Percentiles rank a stretch among this genome's conserved stretches.
These are phyloP conservation scores for Xylariales sp. DNA, from an alignment of 2,329 filamentous ascomycete species.

Conservation along the genomic window DNA sequence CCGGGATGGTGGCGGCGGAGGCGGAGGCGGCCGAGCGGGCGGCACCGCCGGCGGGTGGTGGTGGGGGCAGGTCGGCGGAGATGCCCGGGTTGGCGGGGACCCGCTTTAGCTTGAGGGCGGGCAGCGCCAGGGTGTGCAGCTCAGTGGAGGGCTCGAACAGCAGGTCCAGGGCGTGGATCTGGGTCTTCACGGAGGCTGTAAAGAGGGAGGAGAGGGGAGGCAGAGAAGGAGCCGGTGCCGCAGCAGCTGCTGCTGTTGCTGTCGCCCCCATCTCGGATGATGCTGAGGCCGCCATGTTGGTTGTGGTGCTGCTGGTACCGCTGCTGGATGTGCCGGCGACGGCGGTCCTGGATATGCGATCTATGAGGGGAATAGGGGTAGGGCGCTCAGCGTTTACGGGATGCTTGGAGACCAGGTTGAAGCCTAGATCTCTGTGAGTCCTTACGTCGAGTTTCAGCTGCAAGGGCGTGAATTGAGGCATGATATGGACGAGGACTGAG, in stretches of 20 bases:
- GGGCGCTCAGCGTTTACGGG: slow-evolving; percentile 7
- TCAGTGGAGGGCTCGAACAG: slow-evolving; percentile 80
- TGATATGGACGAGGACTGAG: slow-evolving; percentile 1
- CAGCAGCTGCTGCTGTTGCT: neutral
- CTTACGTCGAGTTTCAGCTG: slow-evolving; percentile 8
- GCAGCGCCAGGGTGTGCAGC: slow-evolving; percentile 68
- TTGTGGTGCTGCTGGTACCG: no score
- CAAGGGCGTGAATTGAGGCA: slow-evolving; percentile 11
- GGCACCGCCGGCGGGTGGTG: slow-evolving; percentile 65
- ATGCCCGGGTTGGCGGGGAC: slow-evolving; percentile 64
- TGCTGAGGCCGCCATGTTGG: slow-evolving; percentile 1
- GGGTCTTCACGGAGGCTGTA: slow-evolving; percentile 47
- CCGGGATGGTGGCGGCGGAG: slow-evolving; percentile 57
- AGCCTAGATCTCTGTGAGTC: slow-evolving; percentile 8
- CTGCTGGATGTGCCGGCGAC: neutral
- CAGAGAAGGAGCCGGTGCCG: slow-evolving; percentile 31
- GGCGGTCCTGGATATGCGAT: slow-evolving; percentile 4
- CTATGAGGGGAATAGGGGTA: slow-evolving; percentile 7
- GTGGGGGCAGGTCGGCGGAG: slow-evolving; percentile 71
- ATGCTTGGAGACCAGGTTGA: slow-evolving; percentile 8
- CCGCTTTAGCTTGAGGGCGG: slow-evolving; percentile 48
- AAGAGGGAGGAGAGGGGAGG: slow-evolving; percentile 55
- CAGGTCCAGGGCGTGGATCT: slow-evolving; percentile 62
- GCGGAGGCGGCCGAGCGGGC: slow-evolving; percentile 58
- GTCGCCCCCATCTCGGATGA: no score